These are phyloP conservation scores for Zygnema circumcarinatum DNA, from an alignment of 139 green algal species.

Conservation along the genomic window DNA sequence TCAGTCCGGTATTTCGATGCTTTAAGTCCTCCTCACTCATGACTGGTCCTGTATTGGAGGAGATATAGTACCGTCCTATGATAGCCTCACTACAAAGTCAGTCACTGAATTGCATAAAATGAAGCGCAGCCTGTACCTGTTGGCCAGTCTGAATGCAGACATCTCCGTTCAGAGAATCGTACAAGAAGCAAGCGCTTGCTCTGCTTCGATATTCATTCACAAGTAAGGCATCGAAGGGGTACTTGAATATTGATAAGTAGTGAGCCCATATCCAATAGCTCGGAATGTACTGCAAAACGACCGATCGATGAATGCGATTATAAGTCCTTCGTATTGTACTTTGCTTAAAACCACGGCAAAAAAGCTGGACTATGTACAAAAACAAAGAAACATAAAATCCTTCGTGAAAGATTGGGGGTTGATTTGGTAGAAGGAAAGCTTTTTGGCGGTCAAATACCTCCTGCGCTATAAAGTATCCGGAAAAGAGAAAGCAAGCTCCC, in stretches of 20 bases:
- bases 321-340: not conserved
- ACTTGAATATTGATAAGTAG: constrained; percentile 68
- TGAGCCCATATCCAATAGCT: constrained; percentile 65
- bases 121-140: too few species aligned
- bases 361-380: not conserved
- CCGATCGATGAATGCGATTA: not conserved
- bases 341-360: not conserved
- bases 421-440: too few species aligned
- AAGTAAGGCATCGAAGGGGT: constrained; percentile 58
- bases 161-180: not conserved
- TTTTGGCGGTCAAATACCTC: constrained; percentile 28
- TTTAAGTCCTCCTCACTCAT: too few species aligned
- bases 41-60: too few species aligned
- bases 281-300: constrained; percentile 52
- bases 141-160: not conserved
- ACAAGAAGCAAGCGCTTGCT: not conserved
- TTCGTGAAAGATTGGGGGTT: too few species aligned
- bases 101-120: too few species aligned
- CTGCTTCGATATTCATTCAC: constrained; percentile 57
- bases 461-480: constrained; percentile 48
- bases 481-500: constrained; percentile 47
- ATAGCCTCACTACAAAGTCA: too few species aligned
- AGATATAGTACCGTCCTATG: too few species aligned
- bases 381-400: not conserved
- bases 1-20: too few species aligned